Evolutionary conservation across 139 green algal species (phyloP).

Genomic region (Micractinium conductrix): DNA sequence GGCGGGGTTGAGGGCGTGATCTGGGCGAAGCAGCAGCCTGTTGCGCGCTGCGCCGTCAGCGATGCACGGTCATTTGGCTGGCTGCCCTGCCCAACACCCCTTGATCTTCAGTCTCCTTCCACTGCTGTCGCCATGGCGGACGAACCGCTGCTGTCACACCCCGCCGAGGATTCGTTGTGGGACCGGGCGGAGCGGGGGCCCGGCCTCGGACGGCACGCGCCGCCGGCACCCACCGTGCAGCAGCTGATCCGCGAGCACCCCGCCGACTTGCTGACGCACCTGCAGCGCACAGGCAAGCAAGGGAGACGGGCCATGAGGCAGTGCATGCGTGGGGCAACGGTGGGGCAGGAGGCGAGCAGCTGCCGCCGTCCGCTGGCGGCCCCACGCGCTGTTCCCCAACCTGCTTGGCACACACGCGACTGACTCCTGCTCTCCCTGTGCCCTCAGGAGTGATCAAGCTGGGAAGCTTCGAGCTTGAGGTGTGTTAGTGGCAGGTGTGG

Average conservation of each 20-base stretch:
- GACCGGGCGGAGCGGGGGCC: conserved; percentile 3
- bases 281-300: conserved; percentile 1
- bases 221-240: background rate
- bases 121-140: too few species aligned
- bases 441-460: too few species aligned
- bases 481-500: background rate
- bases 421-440: too few species aligned
- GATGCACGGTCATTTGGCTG: too few species aligned
- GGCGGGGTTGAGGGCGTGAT: too few species aligned
- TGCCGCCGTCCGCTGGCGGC: background rate
- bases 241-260: conserved; percentile 1
- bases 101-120: too few species aligned
- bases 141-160: conserved; percentile 12
- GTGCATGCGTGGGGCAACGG: conserved; percentile 2
- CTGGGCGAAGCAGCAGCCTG: too few species aligned
- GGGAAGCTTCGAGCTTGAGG: background rate
- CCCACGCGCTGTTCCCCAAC: background rate
- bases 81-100: too few species aligned
- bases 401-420: background rate
- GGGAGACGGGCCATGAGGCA: too few species aligned
- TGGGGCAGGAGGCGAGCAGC: background rate
- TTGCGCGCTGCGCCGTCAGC: too few species aligned
- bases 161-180: conserved; percentile 19
- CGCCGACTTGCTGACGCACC: background rate
- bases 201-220: background rate